Percentiles rank a stretch among this genome's conserved stretches.
Evolutionary conservation across 352 stramenopile genomes (phyloP).

Genomic region (Globisporangium cederbergense): DNA sequence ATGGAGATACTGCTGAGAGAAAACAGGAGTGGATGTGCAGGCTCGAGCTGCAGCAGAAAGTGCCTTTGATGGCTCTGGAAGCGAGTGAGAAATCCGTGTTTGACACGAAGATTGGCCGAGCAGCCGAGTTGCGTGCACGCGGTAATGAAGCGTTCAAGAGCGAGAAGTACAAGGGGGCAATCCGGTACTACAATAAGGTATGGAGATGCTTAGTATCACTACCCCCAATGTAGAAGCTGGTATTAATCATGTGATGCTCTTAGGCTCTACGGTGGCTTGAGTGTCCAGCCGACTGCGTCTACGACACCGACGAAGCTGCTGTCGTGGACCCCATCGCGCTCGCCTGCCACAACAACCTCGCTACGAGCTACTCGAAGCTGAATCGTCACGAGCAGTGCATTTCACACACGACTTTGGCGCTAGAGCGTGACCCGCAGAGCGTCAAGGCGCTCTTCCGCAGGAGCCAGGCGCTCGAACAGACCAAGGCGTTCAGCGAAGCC

Average conservation of each 20-base stretch:
- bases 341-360: conserved; percentile 58
- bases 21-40: conserved; percentile 5
- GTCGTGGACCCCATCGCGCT: conserved; percentile 32
- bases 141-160: conserved; percentile 59
- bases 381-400: conserved; percentile 38
- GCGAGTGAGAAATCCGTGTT: conserved; percentile 31
- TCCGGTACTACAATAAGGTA: conserved; percentile 40
- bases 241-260: background rate
- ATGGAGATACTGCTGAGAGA: background rate
- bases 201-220: background rate
- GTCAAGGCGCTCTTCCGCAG: conserved; percentile 65
- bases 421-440: conserved; percentile 41
- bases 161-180: conserved; percentile 26
- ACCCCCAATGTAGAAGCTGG: background rate
- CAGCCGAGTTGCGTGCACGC: conserved; percentile 37
- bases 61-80: background rate
- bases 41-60: background rate
- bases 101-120: conserved; percentile 42
- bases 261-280: conserved; percentile 54
- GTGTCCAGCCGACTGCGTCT: conserved; percentile 38
- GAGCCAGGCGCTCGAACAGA: conserved; percentile 51
- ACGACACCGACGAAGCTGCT: conserved; percentile 32
- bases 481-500: conserved; percentile 57
- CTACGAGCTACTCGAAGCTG: conserved; percentile 58
- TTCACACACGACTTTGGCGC: conserved; percentile 38